A percentile compares a stretch with the other conserved stretches of the same genome.
Evolutionary conservation across 169 alveolate species (phyloP).

Genomic region (Plasmodium vivax): DNA sequence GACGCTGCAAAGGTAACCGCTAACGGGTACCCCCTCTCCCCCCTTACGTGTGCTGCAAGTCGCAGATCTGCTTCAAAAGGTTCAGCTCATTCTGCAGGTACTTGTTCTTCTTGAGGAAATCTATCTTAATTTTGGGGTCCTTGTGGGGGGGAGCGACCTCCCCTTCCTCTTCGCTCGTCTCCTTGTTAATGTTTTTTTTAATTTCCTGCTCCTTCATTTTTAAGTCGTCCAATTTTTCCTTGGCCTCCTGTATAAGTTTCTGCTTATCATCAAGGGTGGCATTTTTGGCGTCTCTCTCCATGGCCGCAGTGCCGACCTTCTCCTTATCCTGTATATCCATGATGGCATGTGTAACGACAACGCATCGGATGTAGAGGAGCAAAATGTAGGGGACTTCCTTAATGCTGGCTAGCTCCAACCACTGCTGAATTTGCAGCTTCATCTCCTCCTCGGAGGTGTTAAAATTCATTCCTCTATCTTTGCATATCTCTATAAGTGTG

Average conservation of each 20-base stretch:
- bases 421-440: constrained; percentile 81
- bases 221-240: constrained; percentile 55
- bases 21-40: neutral
- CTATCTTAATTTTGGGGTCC: constrained; percentile 17
- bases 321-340: constrained; percentile 80
- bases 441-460: constrained; percentile 85
- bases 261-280: constrained; percentile 31
- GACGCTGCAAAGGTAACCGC: neutral
- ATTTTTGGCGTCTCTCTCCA: neutral
- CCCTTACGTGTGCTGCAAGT: constrained; percentile 64
- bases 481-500: constrained; percentile 88
- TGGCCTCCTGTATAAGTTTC: constrained; percentile 65
- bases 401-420: constrained; percentile 89
- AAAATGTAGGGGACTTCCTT: constrained; percentile 87
- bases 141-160: neutral
- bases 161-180: constrained; percentile 43
- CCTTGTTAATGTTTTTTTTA: constrained; percentile 67
- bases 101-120: constrained; percentile 39
- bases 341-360: constrained; percentile 88
- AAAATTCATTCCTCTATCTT: constrained; percentile 88
- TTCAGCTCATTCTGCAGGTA: constrained; percentile 55
- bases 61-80: constrained; percentile 45
- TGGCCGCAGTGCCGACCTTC: neutral
- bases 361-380: constrained; percentile 89
- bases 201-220: constrained; percentile 71